Base-by-base conservation (phyloP, 768 basidiomycete species). In the Polyporus arcularius region DNA sequence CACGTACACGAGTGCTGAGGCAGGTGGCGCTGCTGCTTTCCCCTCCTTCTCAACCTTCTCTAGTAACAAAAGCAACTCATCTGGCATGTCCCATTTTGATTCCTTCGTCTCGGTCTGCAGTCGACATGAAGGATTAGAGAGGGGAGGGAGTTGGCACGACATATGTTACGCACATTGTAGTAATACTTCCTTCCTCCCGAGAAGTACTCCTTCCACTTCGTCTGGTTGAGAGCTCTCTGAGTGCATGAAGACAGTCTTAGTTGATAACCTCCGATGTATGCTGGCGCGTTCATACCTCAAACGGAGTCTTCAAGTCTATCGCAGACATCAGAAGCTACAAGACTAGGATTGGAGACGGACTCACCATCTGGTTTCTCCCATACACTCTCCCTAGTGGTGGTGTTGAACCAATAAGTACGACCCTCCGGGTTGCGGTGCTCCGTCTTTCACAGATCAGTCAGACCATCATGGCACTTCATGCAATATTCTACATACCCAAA, bases 331-430 rank as follows among this genome's bases (percentile, higher is more conserved):
- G 39, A 35, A n/a, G 48, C 12, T 21, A 10, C 31, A 15, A 9
- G 26, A 28, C 35, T 38, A 15, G 10, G 26, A 28, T 42, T 3
- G 7, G 3, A 31, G n/a, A 46, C 16, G 15, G 12, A 52, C 82
- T 67, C 67, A 91, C 91, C 92, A 73, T 96, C 92, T 61, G 97
- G 97, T 72, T 98, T 99, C 76, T 98, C 96, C 96, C 96, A 98
- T 54, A 96, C 94, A 70, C 94, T 96, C 68, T 93, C 91, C 68
- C 89, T 86, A 4, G 90, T 92, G 10, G 80, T 82, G 0, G 92
- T 87, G 71, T 97, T 95, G 76, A 94, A 95, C 96, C 96, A 98
- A 70, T 98, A 98, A 0, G 92, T 94, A n/a, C 94, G 82, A n/a
- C 95, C 95, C 71, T 97, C 96, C 2, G 92, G 88, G 75, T 96